Evolutionary conservation across 768 basidiomycete genomes (phyloP).

Genomic region (Kondoa subrosea): DNA sequence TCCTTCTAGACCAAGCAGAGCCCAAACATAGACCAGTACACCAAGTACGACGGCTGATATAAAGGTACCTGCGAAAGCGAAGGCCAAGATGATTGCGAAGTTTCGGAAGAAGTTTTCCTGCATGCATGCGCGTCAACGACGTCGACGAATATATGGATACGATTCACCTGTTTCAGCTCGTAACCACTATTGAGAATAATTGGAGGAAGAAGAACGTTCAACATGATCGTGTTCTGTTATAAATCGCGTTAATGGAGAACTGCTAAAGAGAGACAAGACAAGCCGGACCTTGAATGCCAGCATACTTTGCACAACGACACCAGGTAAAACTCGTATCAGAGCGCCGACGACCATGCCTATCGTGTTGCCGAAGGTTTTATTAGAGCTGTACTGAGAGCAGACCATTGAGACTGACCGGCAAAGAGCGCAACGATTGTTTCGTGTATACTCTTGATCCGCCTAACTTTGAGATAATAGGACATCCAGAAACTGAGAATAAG

Average conservation of each 20-base stretch:
- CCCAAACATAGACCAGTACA: constrained; percentile 83
- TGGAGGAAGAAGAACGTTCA: constrained; percentile 91
- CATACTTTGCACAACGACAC: constrained; percentile 92
- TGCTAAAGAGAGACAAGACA: constrained; percentile 16
- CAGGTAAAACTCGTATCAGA: constrained; percentile 73
- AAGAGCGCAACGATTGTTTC: constrained; percentile 91
- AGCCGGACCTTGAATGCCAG: constrained; percentile 35
- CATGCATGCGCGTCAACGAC: neutral
- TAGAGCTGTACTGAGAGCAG: neutral
- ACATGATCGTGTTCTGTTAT: constrained; percentile 85
- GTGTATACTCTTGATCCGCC: constrained; percentile 82
- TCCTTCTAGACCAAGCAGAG: constrained; percentile 77
- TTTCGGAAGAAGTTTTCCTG: constrained; percentile 98
- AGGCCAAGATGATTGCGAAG: constrained; percentile 78
- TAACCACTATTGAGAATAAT: constrained; percentile 98
- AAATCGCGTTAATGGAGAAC: constrained; percentile 38
- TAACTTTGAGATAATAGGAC: constrained; percentile 94
- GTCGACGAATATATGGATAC: neutral
- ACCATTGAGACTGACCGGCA: constrained; percentile 40
- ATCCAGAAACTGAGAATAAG: constrained; percentile 89
- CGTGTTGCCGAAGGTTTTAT: neutral
- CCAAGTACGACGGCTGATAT: constrained; percentile 91
- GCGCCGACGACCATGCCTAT: constrained; percentile 78
- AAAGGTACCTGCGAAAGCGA: constrained; percentile 52
- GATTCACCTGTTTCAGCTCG: constrained; percentile 75